A percentile compares a stretch with the other conserved stretches of the same genome.
phyloP scores from a whole-genome alignment of 495 filamentous ascomycete genomes.

The Talaromyces stipitatus region DNA sequence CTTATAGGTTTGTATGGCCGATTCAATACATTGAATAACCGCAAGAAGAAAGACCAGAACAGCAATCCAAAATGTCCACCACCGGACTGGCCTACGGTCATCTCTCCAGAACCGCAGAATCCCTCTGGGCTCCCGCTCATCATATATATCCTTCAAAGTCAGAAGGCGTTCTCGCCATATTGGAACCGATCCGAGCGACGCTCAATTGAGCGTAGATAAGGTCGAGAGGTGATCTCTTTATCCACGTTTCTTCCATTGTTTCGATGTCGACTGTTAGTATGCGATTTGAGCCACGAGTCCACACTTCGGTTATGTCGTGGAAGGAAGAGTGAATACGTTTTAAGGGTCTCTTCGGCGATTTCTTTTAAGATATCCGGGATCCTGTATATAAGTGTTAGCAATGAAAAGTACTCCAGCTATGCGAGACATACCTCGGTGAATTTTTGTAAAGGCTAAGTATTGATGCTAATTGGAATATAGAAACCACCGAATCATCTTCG shows the following conservation, averaged over 20 bases:
- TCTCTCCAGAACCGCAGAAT: background rate
- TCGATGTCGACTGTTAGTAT: background rate
- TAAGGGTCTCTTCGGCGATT: background rate
- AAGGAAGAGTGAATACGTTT: background rate
- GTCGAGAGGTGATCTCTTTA: background rate
- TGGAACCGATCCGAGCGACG: background rate
- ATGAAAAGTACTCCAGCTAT: background rate
- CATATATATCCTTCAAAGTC: background rate
- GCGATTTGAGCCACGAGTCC: background rate
- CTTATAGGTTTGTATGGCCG: background rate
- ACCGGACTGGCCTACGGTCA: background rate
- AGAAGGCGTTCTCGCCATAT: background rate
- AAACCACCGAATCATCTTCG: background rate
- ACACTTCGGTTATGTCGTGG: background rate
- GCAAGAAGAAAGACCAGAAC: background rate
- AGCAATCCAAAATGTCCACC: background rate
- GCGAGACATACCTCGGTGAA: background rate
- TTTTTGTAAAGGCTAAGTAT: background rate
- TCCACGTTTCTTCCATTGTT: background rate
- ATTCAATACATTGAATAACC: background rate
- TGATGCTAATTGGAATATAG: background rate
- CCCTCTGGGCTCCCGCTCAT: background rate
- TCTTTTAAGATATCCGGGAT: background rate
- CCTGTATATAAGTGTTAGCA: background rate
- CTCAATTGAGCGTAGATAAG: background rate